Evolutionary conservation across 2,329 filamentous ascomycete genomes (phyloP).

Genomic region (Fusarium sp.): DNA sequence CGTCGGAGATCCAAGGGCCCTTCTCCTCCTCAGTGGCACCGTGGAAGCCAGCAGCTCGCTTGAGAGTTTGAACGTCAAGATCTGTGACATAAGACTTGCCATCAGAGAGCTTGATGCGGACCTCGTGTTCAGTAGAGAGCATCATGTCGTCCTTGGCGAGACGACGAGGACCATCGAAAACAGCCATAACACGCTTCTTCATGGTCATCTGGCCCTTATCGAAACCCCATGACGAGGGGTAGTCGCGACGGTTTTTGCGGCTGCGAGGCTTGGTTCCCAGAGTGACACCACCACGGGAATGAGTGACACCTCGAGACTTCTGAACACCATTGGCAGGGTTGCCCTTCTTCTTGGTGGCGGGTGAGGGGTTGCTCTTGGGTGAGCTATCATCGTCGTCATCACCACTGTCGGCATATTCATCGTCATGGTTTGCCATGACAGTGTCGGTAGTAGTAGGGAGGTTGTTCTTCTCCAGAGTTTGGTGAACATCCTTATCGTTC

Average conservation of each 20-base stretch:
- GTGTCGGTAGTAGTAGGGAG: conserved; percentile 62
- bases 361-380: conserved; percentile 61
- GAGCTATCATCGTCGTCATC: conserved; percentile 67
- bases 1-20: conserved; percentile 84
- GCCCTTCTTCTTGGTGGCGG: conserved; percentile 66
- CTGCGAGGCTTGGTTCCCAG: conserved; percentile 71
- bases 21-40: conserved; percentile 87
- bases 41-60: conserved; percentile 87
- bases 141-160: conserved; percentile 99
- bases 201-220: conserved; percentile 95
- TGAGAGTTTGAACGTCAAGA: conserved; percentile 89
- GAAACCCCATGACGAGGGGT: conserved; percentile 94
- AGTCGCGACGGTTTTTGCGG: conserved; percentile 93
- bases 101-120: conserved; percentile 83
- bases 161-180: conserved; percentile 88
- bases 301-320: conserved; percentile 80
- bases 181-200: conserved; percentile 95
- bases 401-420: conserved; percentile 63
- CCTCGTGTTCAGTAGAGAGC: conserved; percentile 94
- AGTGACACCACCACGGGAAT: conserved; percentile 79
- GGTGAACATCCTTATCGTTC: conserved; percentile 71
- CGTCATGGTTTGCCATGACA: conserved; percentile 63
- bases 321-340: conserved; percentile 70
- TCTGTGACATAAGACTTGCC: conserved; percentile 89
- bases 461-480: conserved; percentile 74